Evolutionary conservation across 2,329 filamentous ascomycete genomes (phyloP).

Genomic region (Colletotrichum sp.): DNA sequence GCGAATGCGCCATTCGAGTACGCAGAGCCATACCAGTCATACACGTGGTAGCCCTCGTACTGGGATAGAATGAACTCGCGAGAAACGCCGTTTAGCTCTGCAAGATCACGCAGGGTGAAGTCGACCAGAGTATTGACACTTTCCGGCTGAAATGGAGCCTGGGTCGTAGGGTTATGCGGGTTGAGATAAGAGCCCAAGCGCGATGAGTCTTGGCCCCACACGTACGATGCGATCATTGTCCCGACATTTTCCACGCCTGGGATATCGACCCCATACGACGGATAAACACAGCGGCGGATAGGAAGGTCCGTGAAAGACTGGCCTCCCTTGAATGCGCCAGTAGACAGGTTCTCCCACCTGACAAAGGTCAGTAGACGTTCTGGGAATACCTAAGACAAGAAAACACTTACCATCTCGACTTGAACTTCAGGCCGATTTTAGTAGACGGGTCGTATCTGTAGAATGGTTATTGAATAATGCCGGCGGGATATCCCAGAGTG

Average conservation of each 20-base stretch:
- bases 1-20: conserved; percentile 28
- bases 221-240: conserved; percentile 29
- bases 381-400: background rate
- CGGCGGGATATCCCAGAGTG: background rate
- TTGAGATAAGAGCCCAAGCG: conserved; percentile 28
- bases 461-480: background rate
- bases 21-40: conserved; percentile 27
- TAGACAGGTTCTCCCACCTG: conserved; percentile 25
- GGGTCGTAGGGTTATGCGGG: conserved; percentile 19
- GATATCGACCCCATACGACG: conserved; percentile 30
- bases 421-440: conserved; percentile 34
- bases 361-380: background rate
- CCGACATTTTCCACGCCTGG: conserved; percentile 17
- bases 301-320: conserved; percentile 33
- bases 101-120: conserved; percentile 22
- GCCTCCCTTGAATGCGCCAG: conserved; percentile 26
- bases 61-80: conserved; percentile 22
- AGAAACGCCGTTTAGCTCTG: conserved; percentile 25
- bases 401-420: conserved; percentile 27
- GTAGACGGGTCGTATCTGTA: conserved; percentile 28
- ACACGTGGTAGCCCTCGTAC: conserved; percentile 24
- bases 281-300: conserved; percentile 35
- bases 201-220: conserved; percentile 28
- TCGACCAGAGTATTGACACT: conserved; percentile 23
- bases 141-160: conserved; percentile 21